Percentiles rank a stretch among this genome's conserved stretches.
Conservation (phyloP, 208 protist genomes). For the Crithidia mellificae region DNA sequence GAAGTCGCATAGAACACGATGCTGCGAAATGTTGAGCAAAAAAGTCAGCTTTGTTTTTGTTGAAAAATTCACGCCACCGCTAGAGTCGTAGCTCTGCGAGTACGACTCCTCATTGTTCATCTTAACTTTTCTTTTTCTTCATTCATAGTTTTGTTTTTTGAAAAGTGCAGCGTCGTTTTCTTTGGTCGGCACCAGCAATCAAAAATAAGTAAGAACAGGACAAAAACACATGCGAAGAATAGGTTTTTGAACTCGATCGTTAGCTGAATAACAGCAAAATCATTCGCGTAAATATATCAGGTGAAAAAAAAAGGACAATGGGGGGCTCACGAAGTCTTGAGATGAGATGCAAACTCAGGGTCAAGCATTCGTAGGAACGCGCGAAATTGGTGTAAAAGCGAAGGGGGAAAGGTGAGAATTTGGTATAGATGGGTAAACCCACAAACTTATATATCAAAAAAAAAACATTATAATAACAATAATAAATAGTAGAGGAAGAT, state of each 20-base stretch:
- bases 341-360: slow-evolving; percentile 5
- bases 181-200: not conserved
- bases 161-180: not conserved
- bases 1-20: too few relatives aligned
- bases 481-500: not conserved
- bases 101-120: not conserved
- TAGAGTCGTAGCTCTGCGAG: too few relatives aligned
- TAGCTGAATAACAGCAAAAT: slow-evolving; percentile 1
- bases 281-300: slow-evolving; percentile 2
- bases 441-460: too few relatives aligned
- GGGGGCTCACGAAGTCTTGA: slow-evolving; percentile 2
- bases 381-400: slow-evolving; percentile 4
- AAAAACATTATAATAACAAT: not conserved
- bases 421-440: not conserved
- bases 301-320: slow-evolving; percentile 8
- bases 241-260: not conserved
- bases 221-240: not conserved
- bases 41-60: too few relatives aligned
- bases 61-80: too few relatives aligned
- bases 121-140: not conserved
- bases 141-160: too few relatives aligned
- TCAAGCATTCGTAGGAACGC: slow-evolving; percentile 3
- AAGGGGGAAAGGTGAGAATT: slow-evolving; percentile 4
- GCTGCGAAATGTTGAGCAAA: too few relatives aligned
- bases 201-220: slow-evolving; percentile 7